Percentiles rank a stretch among this genome's conserved stretches.
Conservation (phyloP, 805 yeast genomes). For the Spathaspora girioi region DNA sequence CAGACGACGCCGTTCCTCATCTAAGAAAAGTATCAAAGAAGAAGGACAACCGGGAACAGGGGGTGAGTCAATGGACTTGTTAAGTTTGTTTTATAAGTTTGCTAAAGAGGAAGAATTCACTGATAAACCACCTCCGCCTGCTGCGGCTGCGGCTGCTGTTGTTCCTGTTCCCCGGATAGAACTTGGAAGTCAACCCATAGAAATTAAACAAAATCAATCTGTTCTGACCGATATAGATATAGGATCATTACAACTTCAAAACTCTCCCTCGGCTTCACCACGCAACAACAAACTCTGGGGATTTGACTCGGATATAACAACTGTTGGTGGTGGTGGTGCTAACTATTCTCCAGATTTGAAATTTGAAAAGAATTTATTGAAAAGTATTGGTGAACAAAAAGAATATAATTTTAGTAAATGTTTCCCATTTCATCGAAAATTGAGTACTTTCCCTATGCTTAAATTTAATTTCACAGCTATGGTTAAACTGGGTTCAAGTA, state of each 20-base stretch:
- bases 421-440: conserved; percentile 76
- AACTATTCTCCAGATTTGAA: not conserved
- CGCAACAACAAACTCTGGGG: not conserved
- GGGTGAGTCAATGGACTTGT: conserved; percentile 25
- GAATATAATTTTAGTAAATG: conserved; percentile 73
- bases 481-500: conserved; percentile 19
- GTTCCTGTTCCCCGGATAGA: not conserved
- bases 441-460: conserved; percentile 49
- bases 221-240: not conserved
- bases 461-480: conserved; percentile 38
- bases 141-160: not conserved
- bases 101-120: conserved; percentile 35
- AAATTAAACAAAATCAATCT: conserved; percentile 3
- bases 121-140: not conserved
- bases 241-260: not conserved
- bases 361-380: conserved; percentile 17
- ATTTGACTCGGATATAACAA: not conserved
- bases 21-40: conserved; percentile 14
- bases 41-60: conserved; percentile 5
- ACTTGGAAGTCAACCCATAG: conserved; percentile 6
- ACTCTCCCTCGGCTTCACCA: not conserved
- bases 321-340: not conserved
- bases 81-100: conserved; percentile 35
- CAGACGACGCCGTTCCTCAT: conserved; percentile 19
- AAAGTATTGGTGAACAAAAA: conserved; percentile 34